Base-by-base conservation (phyloP, 1,284 basidiomycete genomes). In the Pisolithus thermaeus region DNA sequence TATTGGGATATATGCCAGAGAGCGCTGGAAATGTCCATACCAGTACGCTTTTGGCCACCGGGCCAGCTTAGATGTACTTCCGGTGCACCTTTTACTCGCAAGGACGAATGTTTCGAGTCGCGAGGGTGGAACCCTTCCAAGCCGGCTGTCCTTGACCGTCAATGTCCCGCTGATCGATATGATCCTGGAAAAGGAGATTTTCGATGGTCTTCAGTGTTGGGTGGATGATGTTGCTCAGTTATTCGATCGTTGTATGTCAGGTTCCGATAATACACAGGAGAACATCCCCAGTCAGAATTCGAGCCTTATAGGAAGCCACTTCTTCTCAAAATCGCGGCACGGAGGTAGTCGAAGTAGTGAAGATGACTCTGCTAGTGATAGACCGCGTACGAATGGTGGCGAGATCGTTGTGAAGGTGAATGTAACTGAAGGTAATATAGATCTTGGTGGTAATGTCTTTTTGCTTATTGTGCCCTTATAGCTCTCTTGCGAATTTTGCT, bases 141-240 rank as follows among this genome's bases (percentile, higher is more conserved):
- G 49, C 46, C 59, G 59, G 39, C 59, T 70, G 2, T 67, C 75
- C 11, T 64, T 83, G 4, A 68, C 71, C 27, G 55, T 85, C 7
- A 73, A 81, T 40, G 67, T 93, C 23, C 90, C 92, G 11, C 84
- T 83, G 2, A 68, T 88, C 5, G 75, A 83, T 58, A 68, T 81
- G 20, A 71, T 80, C 47, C 60, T 93, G 47, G 75, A 80, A 4
- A 92, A 92, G 62, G 61, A 70, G 6, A 58, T 73, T 2, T 66
- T 93, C 7, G 90, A 95, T 62, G 81, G 81, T 11, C 65, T 97
- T 16, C 92, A 95, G 64, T 85, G 86, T 59, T 90, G 89, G 76
- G 84, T 83, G 7, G 94, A 97, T 62, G 92, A 95, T 63, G 66
- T 86, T 22, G 74, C 83, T 5, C 90, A 90, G 61, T 77, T 87